These are phyloP conservation scores for Blastocystis sp. DNA, from an alignment of 352 stramenopile species.

Conservation along the genomic window DNA sequence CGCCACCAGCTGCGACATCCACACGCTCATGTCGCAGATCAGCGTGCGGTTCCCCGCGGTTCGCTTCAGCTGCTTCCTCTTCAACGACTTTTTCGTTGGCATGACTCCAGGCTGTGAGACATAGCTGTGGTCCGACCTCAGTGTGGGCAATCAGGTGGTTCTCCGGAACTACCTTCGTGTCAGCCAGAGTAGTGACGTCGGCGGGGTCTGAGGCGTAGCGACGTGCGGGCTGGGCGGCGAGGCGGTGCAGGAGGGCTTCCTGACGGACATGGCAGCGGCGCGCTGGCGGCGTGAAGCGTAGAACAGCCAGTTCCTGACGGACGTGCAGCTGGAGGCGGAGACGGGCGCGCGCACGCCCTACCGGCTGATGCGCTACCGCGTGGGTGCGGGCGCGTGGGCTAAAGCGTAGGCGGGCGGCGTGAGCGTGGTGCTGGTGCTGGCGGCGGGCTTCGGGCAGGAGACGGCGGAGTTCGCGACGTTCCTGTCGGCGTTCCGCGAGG, in stretches of 20 bases:
- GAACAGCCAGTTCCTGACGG: background rate
- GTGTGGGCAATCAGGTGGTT: background rate
- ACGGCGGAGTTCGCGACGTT: background rate
- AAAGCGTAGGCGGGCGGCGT: background rate
- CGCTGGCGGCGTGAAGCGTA: background rate
- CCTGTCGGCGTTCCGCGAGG: background rate
- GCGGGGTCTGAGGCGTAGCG: background rate
- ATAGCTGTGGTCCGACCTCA: constrained; percentile 39
- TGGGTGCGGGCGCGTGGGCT: background rate
- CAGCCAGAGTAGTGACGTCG: constrained; percentile 6
- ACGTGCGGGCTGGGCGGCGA: background rate
- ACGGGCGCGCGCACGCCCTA: background rate
- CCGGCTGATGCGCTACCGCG: constrained; percentile 15
- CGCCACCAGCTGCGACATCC: background rate
- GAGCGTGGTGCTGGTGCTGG: constrained; percentile 12
- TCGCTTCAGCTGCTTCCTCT: constrained; percentile 31
- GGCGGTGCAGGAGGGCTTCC: background rate
- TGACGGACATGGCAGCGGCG: background rate
- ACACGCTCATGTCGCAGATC: constrained; percentile 47
- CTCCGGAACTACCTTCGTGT: background rate
- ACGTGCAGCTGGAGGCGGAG: background rate
- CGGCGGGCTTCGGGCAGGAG: background rate
- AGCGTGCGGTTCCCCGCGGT: constrained; percentile 1
- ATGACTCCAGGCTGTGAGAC: background rate
- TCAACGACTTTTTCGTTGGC: constrained; percentile 37